Base-by-base conservation (phyloP, 768 basidiomycete genomes). In the Tephrocybe rancida region DNA sequence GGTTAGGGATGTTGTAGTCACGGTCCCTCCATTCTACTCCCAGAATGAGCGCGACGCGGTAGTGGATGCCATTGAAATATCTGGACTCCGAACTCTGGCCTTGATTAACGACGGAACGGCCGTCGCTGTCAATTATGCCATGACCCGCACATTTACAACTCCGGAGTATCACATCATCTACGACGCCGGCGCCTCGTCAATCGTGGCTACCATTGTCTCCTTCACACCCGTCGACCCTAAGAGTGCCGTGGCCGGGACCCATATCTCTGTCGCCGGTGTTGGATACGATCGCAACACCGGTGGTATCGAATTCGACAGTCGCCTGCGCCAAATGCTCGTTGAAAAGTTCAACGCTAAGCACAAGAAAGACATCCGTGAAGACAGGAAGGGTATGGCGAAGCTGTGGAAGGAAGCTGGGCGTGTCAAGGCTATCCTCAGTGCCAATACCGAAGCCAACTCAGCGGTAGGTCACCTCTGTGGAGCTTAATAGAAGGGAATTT, bases 61-160 rank as follows among this genome's bases (percentile, higher is more conserved):
- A 34, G 84, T 86, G 25, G 96, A 98, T 68, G 94, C 96, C 14
- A 81, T 95, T 30, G 96, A 97, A 64, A 84, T 98, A 41, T 85
- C 95, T 14, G 97, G 95, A 2, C 73, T 99, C 42, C 83, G 82
- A 24, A 86, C 89, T 1, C 74, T 98, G 27, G 87, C 91, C 0
- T 77, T 98, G 54, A 83, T 99, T 48, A 90, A 95, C 61, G 97
- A 99, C 61, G 96, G 96, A 24, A 85, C 92, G 0, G 92, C 95
- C 2, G 88, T 95, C n/a, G 97, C 94, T 13, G 81, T 98, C 61
- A 99, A 99, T 74, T 99, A 92, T 65, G 97, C 97, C 38, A 97
- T 98, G 94, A 94, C 95, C 1, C 84, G 96, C 44, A 79, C 85
- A 1, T 98, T 98, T 76, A 74, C 88, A 0, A 73, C 73, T 2